Conservation (phyloP, 1,139 yeast genomes). For the Hansenula lynferdii region DNA sequence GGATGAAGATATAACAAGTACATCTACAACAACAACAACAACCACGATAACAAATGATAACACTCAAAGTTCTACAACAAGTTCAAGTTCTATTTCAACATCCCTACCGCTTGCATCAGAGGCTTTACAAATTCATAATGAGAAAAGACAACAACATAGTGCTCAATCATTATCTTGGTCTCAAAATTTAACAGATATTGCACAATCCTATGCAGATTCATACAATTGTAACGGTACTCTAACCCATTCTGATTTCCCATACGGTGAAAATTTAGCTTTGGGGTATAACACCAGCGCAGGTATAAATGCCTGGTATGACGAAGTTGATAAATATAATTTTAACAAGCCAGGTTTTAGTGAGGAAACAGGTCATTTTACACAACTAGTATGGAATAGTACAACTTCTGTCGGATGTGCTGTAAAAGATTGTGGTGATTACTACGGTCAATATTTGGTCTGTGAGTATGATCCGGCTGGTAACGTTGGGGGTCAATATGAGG, state of each 20-base stretch:
- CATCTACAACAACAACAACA: constrained; percentile 20
- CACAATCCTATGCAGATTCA: constrained; percentile 41
- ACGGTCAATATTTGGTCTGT: constrained; percentile 49
- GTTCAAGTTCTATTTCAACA: no score
- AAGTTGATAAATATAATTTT: constrained; percentile 37
- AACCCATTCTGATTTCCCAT: constrained; percentile 43
- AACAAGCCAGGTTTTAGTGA: constrained; percentile 36
- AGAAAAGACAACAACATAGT: constrained; percentile 44
- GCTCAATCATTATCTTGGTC: constrained; percentile 41
- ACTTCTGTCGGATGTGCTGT: constrained; percentile 43
- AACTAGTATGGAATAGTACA: constrained; percentile 44
- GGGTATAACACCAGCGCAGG: constrained; percentile 45
- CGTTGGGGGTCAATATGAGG: constrained; percentile 38
- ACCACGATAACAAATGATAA: constrained; percentile 13
- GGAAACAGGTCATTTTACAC: constrained; percentile 50
- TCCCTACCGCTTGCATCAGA: constrained; percentile 23
- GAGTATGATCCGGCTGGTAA: constrained; percentile 52
- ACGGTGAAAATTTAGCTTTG: constrained; percentile 54
- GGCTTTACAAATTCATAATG: constrained; percentile 40
- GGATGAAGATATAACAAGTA: constrained; percentile 17
- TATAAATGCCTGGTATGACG: constrained; percentile 49
- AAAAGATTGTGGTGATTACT: constrained; percentile 41
- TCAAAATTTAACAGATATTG: constrained; percentile 27
- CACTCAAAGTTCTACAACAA: not conserved
- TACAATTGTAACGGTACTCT: constrained; percentile 49